Conservation (phyloP, 768 basidiomycete genomes). For the Hypsizygus marmoreus region DNA sequence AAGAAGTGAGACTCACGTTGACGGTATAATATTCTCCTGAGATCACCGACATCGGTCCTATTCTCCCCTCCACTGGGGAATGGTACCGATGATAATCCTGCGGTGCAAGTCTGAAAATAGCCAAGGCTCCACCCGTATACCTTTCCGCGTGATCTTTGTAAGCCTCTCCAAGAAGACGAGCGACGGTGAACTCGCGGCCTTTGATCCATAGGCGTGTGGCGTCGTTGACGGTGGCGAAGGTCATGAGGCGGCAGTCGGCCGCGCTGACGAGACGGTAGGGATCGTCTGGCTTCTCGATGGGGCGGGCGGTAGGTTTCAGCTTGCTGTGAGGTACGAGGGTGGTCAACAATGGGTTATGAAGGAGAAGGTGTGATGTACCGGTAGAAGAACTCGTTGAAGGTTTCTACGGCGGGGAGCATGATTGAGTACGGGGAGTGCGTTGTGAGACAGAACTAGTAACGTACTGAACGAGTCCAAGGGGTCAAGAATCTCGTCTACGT, state of each 20-base stretch:
- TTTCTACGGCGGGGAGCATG: constrained; percentile 48
- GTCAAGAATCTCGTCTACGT: constrained; percentile 79
- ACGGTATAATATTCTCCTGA: constrained; percentile 96
- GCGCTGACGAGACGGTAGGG: constrained; percentile 79
- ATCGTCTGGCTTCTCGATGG: constrained; percentile 70
- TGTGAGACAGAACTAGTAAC: constrained; percentile 24
- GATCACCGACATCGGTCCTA: constrained; percentile 84
- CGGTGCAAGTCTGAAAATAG: constrained; percentile 89
- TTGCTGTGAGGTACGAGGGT: constrained; percentile 50
- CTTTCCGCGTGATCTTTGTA: constrained; percentile 71
- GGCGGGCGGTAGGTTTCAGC: constrained; percentile 82
- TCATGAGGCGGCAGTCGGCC: constrained; percentile 98
- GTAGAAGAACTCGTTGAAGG: constrained; percentile 94
- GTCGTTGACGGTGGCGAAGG: constrained; percentile 82
- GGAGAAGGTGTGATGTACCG: constrained; percentile 37
- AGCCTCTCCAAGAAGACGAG: constrained; percentile 73
- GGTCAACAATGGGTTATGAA: not conserved
- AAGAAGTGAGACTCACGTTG: constrained; percentile 54
- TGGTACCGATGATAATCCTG: constrained; percentile 98
- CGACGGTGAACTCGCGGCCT: constrained; percentile 88
- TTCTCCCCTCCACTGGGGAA: constrained; percentile 78
- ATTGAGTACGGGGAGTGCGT: constrained; percentile 1
- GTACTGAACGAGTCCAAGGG: constrained; percentile 82
- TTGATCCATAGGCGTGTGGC: constrained; percentile 97
- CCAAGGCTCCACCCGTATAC: constrained; percentile 81